phyloP scores from a whole-genome alignment of 495 filamentous ascomycete genomes.

The Lophiotrema nucula region DNA sequence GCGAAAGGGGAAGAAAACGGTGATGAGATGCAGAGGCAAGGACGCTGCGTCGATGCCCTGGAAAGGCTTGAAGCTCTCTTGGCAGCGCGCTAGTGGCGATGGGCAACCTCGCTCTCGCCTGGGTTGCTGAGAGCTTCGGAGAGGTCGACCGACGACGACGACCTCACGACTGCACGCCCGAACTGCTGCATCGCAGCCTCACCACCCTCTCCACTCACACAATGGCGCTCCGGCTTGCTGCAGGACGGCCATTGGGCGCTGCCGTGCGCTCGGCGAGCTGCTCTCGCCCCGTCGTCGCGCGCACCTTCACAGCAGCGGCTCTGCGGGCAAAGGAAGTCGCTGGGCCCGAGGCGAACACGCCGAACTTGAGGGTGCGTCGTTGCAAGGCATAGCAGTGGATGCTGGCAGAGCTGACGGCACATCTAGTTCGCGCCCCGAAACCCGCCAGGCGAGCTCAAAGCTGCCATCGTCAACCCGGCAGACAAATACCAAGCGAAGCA shows the following conservation, averaged over 20 bases:
- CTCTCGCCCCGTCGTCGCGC: constrained; percentile 20
- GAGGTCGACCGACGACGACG: constrained; percentile 11
- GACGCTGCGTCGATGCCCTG: not conserved
- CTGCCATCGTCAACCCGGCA: constrained; percentile 82
- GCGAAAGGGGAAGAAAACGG: constrained; percentile 25
- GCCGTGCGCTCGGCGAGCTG: constrained; percentile 27
- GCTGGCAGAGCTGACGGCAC: constrained; percentile 1
- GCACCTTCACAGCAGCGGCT: constrained; percentile 37
- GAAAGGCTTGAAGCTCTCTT: constrained; percentile 1
- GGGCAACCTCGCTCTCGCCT: too few species aligned
- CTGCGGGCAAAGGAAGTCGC: constrained; percentile 36
- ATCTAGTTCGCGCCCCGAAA: constrained; percentile 31
- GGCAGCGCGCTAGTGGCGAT: constrained; percentile 16
- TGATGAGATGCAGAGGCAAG: constrained; percentile 10
- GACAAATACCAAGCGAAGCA: constrained; percentile 87
- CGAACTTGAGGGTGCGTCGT: constrained; percentile 47
- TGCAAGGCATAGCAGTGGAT: not conserved
- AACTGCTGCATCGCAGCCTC: constrained; percentile 15
- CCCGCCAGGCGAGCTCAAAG: constrained; percentile 61
- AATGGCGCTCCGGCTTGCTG: constrained; percentile 37
- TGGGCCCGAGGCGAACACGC: constrained; percentile 32
- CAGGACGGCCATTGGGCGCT: constrained; percentile 30
- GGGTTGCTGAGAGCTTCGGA: constrained; percentile 9
- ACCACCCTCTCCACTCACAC: constrained; percentile 9
- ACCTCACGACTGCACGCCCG: constrained; percentile 17